Evolutionary conservation across 2,329 filamentous ascomycete species (phyloP).

Genomic region (Aspergillus chevalieri): DNA sequence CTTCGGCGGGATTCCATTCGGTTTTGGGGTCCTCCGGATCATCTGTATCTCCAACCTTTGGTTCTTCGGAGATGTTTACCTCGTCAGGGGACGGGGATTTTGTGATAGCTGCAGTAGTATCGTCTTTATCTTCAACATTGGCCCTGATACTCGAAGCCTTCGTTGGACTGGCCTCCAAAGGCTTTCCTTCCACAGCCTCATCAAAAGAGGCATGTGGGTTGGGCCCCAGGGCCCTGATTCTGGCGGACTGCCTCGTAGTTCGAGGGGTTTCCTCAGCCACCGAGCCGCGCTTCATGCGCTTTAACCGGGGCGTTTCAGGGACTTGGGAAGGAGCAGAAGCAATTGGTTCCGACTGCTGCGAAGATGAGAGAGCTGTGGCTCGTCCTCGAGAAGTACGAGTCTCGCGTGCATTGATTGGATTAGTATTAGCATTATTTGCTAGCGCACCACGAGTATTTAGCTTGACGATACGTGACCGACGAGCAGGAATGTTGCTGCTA

Average conservation of each 20-base stretch:
- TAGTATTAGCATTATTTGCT: constrained; percentile 6
- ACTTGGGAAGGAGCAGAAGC: constrained; percentile 1
- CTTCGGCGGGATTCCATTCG: constrained; percentile 1
- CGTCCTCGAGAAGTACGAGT: constrained; percentile 19
- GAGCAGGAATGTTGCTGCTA: constrained; percentile 5
- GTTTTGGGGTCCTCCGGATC: neutral
- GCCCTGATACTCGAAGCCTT: constrained; percentile 11
- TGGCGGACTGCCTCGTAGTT: constrained; percentile 30
- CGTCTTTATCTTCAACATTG: constrained; percentile 11
- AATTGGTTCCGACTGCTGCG: neutral
- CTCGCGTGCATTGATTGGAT: constrained; percentile 10
- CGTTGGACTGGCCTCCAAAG: constrained; percentile 4
- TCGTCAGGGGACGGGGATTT: constrained; percentile 12
- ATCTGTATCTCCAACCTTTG: constrained; percentile 4
- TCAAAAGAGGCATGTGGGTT: neutral
- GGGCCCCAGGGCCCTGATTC: constrained; percentile 19
- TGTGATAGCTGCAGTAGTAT: neutral
- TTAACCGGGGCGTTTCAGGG: constrained; percentile 26
- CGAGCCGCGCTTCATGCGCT: constrained; percentile 25
- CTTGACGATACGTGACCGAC: constrained; percentile 18
- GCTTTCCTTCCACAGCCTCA: neutral
- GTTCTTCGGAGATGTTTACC: constrained; percentile 5
- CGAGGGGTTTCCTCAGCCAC: constrained; percentile 26
- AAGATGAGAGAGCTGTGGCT: constrained; percentile 5
- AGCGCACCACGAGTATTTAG: constrained; percentile 14